phyloP scores from a whole-genome alignment of 352 stramenopile genomes.

The Phytophthora kernoviae region DNA sequence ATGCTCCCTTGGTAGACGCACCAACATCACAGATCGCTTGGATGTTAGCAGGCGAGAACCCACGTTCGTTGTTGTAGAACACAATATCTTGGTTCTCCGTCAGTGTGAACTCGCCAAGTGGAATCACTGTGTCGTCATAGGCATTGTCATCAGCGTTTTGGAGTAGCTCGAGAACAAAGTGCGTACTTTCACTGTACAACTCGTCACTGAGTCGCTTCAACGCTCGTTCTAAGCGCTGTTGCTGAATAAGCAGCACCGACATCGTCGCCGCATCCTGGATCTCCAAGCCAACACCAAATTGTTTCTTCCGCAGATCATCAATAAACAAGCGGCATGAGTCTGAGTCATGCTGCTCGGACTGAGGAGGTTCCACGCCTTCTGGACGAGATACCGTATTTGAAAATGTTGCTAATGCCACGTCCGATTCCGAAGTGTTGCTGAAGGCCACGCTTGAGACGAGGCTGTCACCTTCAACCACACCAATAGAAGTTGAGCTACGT shows the following conservation, averaged over 20 bases:
- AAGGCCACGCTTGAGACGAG: not conserved
- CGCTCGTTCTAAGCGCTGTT: slow-evolving; percentile 78
- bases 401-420: slow-evolving; percentile 14
- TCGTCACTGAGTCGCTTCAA: slow-evolving; percentile 88
- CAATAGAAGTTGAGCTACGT: slow-evolving; percentile 1
- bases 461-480: not conserved
- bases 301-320: slow-evolving; percentile 59
- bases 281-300: slow-evolving; percentile 81
- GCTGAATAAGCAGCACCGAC: slow-evolving; percentile 69
- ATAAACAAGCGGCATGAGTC: slow-evolving; percentile 62
- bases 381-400: slow-evolving; percentile 2
- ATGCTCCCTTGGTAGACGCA: slow-evolving; percentile 72
- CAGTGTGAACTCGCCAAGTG: slow-evolving; percentile 67
- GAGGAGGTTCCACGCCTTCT: slow-evolving; percentile 6
- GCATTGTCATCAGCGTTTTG: slow-evolving; percentile 90
- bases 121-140: slow-evolving; percentile 50
- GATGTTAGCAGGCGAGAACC: slow-evolving; percentile 79
- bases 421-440: slow-evolving; percentile 8
- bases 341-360: not conserved
- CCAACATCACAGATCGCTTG: slow-evolving; percentile 88
- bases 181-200: slow-evolving; percentile 86
- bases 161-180: slow-evolving; percentile 89
- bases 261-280: slow-evolving; percentile 63
- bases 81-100: slow-evolving; percentile 54
- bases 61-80: slow-evolving; percentile 87